Conservation (phyloP, 495 filamentous ascomycete species). For the Tuber borchii region DNA sequence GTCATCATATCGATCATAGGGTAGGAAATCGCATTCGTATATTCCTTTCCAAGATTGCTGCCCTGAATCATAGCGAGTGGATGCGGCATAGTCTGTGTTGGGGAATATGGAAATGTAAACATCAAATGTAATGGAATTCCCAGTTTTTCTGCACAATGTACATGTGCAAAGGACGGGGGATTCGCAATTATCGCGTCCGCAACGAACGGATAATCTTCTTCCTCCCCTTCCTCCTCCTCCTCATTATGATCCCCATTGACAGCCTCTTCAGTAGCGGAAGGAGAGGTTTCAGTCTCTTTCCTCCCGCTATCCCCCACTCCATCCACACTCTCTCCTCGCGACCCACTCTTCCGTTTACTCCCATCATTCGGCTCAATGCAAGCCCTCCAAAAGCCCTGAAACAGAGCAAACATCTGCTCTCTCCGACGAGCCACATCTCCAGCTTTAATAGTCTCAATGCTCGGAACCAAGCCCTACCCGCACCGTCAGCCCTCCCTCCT, state of each 20-base stretch:
- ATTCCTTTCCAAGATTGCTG: conserved; percentile 55
- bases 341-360: conserved; percentile 28
- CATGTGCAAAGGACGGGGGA: conserved; percentile 60
- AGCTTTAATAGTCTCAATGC: conserved; percentile 56
- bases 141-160: conserved; percentile 60
- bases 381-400: conserved; percentile 57
- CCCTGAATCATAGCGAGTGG: conserved; percentile 63
- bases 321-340: conserved; percentile 11
- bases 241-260: neutral
- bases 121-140: conserved; percentile 62
- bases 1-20: conserved; percentile 64
- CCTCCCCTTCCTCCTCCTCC: neutral
- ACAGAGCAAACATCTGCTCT: conserved; percentile 57
- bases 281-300: neutral
- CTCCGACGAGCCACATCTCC: conserved; percentile 59
- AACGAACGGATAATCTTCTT: conserved; percentile 49
- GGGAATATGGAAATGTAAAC: conserved; percentile 63
- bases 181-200: conserved; percentile 69
- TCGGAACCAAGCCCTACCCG: conserved; percentile 55
- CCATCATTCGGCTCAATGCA: conserved; percentile 53
- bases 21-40: conserved; percentile 68
- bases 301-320: neutral
- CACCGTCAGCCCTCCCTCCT: conserved; percentile 16
- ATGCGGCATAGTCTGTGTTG: conserved; percentile 64
- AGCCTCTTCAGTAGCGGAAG: neutral